Evolutionary conservation across 179 eudicot genomes (phyloP), one percentile per base, ranked within the genome.

Genomic region (Actinidia arguta): DNA sequence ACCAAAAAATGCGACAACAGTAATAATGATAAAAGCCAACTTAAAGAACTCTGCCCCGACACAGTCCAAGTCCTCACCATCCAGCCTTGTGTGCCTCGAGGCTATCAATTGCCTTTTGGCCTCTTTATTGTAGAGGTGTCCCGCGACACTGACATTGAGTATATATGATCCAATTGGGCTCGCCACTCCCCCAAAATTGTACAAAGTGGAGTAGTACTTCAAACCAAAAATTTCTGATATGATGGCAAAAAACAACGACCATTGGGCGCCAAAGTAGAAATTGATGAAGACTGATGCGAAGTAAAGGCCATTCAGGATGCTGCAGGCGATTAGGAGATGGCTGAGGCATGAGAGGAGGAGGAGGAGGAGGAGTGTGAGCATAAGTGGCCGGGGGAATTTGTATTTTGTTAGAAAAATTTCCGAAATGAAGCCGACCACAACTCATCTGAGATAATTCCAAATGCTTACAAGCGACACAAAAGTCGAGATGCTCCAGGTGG

Each of bases 211-310:
- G 79, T 87, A 87, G 51, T 87, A 87, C 27, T 87, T 87, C 0
- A 87, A 87, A 13, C 89, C 89, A n/a, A 87, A 87, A 6, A 87
- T 72, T 68, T 87, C 89, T 1, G 87, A 87, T 4, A 87, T 87
- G 62, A 87, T 87, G 2, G 89, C 89, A 61, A 87, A 84, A 0
- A 87, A 85, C 50, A 84, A 55, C 14, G 89, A 87, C 89, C 87
- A 84, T 54, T 87, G 89, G 1, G 89, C 87, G 0, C 89, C 89
- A 25, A 87, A 87, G 70, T 83, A 87, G 54, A 87, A 87, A 4
- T 87, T 87, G 54, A 87, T 87, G 36, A 87, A 73, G 16, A 82
- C 64, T 0, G 89, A 87, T 10, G 89, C 85, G 4, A 87, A 13
- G 76, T 84, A 87, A 31, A 87, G 82, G 4, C 83, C 80, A 44